Conservation (phyloP, 106 monocot species). For the Triglochin maritima region DNA sequence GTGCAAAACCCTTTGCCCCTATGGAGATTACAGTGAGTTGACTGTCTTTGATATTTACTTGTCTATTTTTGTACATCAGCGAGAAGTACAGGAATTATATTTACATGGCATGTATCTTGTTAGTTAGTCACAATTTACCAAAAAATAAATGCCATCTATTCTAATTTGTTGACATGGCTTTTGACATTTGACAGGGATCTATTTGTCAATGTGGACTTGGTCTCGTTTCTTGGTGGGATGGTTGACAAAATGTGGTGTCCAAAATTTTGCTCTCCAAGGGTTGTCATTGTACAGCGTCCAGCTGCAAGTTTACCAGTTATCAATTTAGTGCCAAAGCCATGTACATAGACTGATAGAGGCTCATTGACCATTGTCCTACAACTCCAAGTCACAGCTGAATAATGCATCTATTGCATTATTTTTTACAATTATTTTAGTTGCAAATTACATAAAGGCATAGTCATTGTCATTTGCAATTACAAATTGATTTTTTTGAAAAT, state of each 20-base stretch:
- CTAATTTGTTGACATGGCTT: no score
- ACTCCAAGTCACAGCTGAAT: no score
- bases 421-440: no score
- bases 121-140: background rate
- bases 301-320: no score
- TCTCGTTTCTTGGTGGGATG: constrained; percentile 7
- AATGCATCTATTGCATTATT: no score
- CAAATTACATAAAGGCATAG: no score
- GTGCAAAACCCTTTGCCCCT: constrained; percentile 69
- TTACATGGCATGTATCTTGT: background rate
- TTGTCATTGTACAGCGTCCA: no score
- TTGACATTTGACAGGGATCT: background rate
- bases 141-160: background rate
- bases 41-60: background rate
- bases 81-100: background rate
- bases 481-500: no score
- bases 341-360: no score
- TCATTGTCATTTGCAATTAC: no score
- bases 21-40: constrained; percentile 80
- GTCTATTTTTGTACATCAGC: background rate
- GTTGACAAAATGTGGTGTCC: background rate
- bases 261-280: background rate
- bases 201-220: constrained; percentile 3
- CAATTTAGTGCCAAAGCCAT: no score
- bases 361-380: no score